These are phyloP conservation scores for Crataegus laevigata DNA, from an alignment of 306 rosid species.

Conservation along the genomic window DNA sequence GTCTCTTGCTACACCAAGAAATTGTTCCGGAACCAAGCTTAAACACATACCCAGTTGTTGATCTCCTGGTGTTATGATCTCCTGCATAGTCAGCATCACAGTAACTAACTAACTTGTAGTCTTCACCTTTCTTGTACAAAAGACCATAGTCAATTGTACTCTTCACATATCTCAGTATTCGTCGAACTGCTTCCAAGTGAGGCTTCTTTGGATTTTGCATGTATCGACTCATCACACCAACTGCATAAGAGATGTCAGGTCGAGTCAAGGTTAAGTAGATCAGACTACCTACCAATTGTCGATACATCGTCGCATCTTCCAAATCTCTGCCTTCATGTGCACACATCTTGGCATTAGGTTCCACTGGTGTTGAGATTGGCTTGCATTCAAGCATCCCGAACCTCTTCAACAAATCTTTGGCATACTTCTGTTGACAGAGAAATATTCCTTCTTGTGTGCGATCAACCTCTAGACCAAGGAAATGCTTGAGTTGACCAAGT, in stretches of 20 bases:
- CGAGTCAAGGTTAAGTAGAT: too few relatives aligned
- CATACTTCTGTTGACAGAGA: neutral
- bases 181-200: neutral
- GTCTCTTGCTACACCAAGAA: too few relatives aligned
- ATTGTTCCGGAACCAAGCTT: neutral
- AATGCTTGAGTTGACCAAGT: neutral
- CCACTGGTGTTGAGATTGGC: neutral
- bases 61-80: too few relatives aligned
- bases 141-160: too few relatives aligned
- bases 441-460: neutral
- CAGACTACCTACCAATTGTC: too few relatives aligned
- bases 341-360: slow-evolving; percentile 1
- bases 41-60: neutral
- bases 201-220: neutral
- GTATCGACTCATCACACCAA: neutral
- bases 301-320: too few relatives aligned
- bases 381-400: neutral
- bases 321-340: neutral
- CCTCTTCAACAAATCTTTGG: slow-evolving; percentile 1
- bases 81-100: too few relatives aligned
- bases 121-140: too few relatives aligned
- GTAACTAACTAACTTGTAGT: too few relatives aligned
- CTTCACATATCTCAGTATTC: too few relatives aligned
- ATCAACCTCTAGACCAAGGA: neutral
- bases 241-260: neutral